Base-by-base conservation (phyloP, 2,329 filamentous ascomycete genomes). In the Cercospora berteroae region DNA sequence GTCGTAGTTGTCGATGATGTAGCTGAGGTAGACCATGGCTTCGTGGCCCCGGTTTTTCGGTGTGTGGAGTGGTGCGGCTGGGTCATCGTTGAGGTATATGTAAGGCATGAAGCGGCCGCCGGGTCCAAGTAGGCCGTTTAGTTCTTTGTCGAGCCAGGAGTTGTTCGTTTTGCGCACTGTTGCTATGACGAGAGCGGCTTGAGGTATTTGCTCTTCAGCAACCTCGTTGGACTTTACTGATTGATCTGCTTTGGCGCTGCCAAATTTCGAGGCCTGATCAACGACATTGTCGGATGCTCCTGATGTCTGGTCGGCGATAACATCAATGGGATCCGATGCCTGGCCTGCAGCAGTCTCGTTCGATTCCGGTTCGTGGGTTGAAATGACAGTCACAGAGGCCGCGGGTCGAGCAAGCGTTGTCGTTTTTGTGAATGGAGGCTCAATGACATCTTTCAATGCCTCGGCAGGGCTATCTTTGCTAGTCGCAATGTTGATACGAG, bases 1-100 rank as follows among this genome's bases (percentile, higher is more conserved):
- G 70, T 88, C 81, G 77, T 89, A 89, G 75, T 85, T 83, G 74
- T 88, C 86, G 72, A 88, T 83, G 69, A 89, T 83, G 77, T 87
- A 89, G 29, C 83, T 85, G 36, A 88, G 81, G 74, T 89, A 89
- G 8, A 86, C 83, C 78, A 87, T 85, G 48, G 85, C 87, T 77
- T 90, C 88, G 72, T 88, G 84, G 57, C 88, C 88, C 76, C 87
- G 87, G 73, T 86, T 86, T 52, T 81, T 80, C 0, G 84, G 84
- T 0, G 85, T 83, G 69, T 84, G 84, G 16, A 83, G 79, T 16
- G 78, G 74, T 3, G 83, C 83, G 1, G 72, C 74, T 9, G 39
- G n/a, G 50, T 72, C 57, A 60, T 72, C 58, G n/a, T 63, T 68
- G 10, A 71, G 66, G 44, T 72, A 72, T 10, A 72, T 61, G 8